Conservation (phyloP, 1,284 basidiomycete species). For the Cystobasidium sp. region DNA sequence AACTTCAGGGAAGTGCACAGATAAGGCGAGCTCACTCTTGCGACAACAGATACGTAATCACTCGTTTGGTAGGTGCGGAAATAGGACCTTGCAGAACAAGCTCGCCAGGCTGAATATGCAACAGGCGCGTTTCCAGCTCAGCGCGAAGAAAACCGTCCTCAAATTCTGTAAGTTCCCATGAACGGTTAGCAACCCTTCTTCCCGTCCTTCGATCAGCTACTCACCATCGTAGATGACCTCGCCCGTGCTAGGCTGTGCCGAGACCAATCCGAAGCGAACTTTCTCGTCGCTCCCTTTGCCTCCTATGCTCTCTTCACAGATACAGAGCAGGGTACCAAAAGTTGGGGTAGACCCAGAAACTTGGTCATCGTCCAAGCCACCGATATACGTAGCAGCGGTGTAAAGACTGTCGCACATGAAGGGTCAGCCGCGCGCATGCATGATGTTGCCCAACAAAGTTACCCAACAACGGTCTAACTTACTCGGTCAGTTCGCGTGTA, state of each 20-base stretch:
- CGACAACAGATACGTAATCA: constrained; percentile 61
- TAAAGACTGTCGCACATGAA: constrained; percentile 44
- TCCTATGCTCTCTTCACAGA: constrained; percentile 69
- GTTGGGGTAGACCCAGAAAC: constrained; percentile 60
- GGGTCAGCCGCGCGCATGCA: neutral
- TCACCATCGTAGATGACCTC: constrained; percentile 89
- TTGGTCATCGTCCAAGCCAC: constrained; percentile 68
- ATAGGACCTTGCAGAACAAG: constrained; percentile 67
- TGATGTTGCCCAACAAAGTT: neutral
- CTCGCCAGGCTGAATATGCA: constrained; percentile 82
- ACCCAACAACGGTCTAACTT: neutral
- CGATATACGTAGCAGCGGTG: constrained; percentile 66
- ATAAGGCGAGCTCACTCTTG: constrained; percentile 47
- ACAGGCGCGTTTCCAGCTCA: constrained; percentile 87
- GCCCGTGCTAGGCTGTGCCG: constrained; percentile 83
- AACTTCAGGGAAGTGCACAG: neutral
- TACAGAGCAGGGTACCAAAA: constrained; percentile 62
- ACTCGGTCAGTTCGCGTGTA: constrained; percentile 73
- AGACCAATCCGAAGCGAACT: constrained; percentile 73
- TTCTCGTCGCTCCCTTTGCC: constrained; percentile 64
- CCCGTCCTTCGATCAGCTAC: neutral
- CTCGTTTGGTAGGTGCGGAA: constrained; percentile 51
- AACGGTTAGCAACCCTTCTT: no score
- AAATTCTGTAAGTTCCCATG: constrained; percentile 17
- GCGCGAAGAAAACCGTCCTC: constrained; percentile 77